Base-by-base conservation (phyloP, 2,329 filamentous ascomycete genomes). In the Fusarium hostae region DNA sequence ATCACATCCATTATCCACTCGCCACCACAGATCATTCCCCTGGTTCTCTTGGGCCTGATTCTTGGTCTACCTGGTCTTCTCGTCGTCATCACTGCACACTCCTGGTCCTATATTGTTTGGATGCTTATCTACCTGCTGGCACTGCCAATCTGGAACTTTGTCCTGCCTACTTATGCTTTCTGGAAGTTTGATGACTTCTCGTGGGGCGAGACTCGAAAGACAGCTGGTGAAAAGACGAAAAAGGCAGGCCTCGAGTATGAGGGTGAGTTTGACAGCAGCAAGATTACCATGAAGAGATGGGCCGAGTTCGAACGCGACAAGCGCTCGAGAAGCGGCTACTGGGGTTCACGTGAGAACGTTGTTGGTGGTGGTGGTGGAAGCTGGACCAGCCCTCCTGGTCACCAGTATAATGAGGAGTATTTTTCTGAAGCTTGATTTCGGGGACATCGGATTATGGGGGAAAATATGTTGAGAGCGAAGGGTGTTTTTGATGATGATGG, bases 171-270 rank as follows among this genome's bases (percentile, higher is more conserved):
- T 11, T 99, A 99, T 80, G 92, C 96, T 6, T 99, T 95, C 86
- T 99, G 96, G 96, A 98, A 99, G 84, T 99, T 99, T 80, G 96
- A 99, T 81, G 96, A 99, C 85, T 99, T 99, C 86, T 97, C 93
- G 63, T 99, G 96, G 96, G 96, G 96, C 78, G 97, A 99, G 72
- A 99, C 96, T 60, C 90, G 96, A 69, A 97, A 98, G 89, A 97
- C 95, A 43, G 93, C 91, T 0, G 95, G 95, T 32, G 95, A 97
- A 79, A 94, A 92, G 84, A 91, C 89, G 18, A 95, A 95, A 86
- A 96, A 95, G 84, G 93, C 88, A 5, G 93, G 94, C 35, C 90
- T 94, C 70, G 95, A 95, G 78, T 92, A 92, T 71, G 94, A 98
- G 82, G 96, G 96, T 71, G 96, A 98, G 82, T 99, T 99, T 78